phyloP scores from a whole-genome alignment of 495 filamentous ascomycete genomes.

The Aspergillus panamensis region DNA sequence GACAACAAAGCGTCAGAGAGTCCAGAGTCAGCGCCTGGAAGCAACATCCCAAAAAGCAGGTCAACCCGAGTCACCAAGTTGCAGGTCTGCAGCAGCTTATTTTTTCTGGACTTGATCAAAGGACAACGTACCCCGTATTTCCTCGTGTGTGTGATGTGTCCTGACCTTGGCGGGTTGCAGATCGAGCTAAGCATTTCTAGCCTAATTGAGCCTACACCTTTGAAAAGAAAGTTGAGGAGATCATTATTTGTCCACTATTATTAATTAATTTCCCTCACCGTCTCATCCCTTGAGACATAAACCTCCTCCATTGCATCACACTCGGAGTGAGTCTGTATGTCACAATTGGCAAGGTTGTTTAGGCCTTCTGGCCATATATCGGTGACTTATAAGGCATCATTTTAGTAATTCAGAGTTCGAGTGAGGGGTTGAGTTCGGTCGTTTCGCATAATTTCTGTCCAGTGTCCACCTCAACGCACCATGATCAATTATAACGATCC shows the following conservation, averaged over 20 bases:
- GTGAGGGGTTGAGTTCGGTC: no score
- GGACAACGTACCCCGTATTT: constrained; percentile 1
- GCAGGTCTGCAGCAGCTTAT: neutral
- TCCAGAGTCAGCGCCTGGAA: neutral
- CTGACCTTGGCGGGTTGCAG: neutral
- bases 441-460: no score
- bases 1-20: neutral
- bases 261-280: constrained; percentile 16
- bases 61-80: neutral
- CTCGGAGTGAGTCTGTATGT: neutral
- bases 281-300: constrained; percentile 8
- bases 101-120: neutral
- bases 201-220: neutral
- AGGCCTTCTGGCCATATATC: neutral
- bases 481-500: no score
- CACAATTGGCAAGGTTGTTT: neutral
- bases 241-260: constrained; percentile 4
- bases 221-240: constrained; percentile 7
- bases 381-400: neutral
- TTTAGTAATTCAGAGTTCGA: neutral
- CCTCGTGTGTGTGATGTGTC: neutral
- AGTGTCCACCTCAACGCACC: no score
- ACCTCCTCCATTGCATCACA: neutral
- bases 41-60: neutral
- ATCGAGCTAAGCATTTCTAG: constrained; percentile 8